These are phyloP conservation scores for Umbilicaria muhlenbergii DNA, from an alignment of 495 filamentous ascomycete species.

Conservation along the genomic window DNA sequence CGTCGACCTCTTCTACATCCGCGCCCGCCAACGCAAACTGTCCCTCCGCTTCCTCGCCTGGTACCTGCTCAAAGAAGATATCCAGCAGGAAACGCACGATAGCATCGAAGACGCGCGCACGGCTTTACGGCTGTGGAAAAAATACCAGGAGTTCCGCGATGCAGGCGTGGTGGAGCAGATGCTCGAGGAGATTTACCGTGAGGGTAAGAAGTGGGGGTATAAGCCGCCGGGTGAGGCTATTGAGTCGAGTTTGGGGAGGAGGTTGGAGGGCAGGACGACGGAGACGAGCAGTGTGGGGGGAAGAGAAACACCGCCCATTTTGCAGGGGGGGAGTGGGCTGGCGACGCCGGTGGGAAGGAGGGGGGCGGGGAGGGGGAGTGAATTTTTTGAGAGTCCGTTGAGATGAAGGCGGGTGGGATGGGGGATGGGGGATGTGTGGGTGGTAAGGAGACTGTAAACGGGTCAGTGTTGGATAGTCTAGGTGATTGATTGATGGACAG, in stretches of 20 bases:
- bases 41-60: conserved; percentile 79
- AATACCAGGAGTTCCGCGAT: conserved; percentile 76
- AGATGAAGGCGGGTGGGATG: conserved; percentile 1
- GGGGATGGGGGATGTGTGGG: no score
- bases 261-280: conserved; percentile 4
- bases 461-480: no score
- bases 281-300: conserved; percentile 6
- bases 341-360: conserved; percentile 8
- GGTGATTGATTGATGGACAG: no score
- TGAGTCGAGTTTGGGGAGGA: neutral
- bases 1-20: conserved; percentile 66
- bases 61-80: conserved; percentile 75
- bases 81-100: conserved; percentile 83
- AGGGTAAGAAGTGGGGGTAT: conserved; percentile 55
- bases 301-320: conserved; percentile 3
- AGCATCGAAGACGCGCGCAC: conserved; percentile 86
- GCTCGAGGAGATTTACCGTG: conserved; percentile 66
- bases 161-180: conserved; percentile 67
- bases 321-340: conserved; percentile 6
- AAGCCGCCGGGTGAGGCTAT: conserved; percentile 38
- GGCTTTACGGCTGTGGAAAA: conserved; percentile 75
- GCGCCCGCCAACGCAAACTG: conserved; percentile 52
- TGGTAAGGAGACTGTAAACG: no score
- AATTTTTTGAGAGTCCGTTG: conserved; percentile 16
- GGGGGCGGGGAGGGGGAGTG: conserved; percentile 1